Conservation (phyloP, 768 basidiomycete species). For the Coprinopsis sp. region DNA sequence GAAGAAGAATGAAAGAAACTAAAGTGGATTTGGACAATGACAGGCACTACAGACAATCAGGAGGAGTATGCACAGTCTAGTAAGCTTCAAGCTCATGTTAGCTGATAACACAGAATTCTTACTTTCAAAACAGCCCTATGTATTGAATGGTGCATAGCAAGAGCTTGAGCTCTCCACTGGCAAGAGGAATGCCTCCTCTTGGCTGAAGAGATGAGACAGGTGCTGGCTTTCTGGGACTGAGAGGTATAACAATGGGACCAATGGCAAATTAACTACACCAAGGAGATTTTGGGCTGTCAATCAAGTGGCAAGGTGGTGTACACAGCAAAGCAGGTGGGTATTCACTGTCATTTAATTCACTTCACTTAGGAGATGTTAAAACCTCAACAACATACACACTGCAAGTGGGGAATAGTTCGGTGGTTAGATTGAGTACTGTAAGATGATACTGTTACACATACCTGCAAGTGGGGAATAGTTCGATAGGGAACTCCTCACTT, state of each 20-base stretch:
- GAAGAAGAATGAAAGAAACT: slow-evolving; percentile 16
- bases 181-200: not conserved
- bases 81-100: slow-evolving; percentile 1
- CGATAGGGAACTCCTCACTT: too few relatives aligned
- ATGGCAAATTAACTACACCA: not conserved
- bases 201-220: not conserved
- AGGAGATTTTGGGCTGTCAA: too few relatives aligned
- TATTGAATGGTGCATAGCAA: slow-evolving; percentile 24
- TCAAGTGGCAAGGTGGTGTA: too few relatives aligned
- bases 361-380: too few relatives aligned
- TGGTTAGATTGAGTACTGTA: too few relatives aligned
- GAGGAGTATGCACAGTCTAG: slow-evolving; percentile 11
- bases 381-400: too few relatives aligned
- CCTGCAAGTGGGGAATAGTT: too few relatives aligned
- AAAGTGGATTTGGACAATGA: slow-evolving; percentile 22
- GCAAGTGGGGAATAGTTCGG: too few relatives aligned
- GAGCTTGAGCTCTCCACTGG: not conserved
- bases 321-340: too few relatives aligned
- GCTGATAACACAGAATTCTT: not conserved
- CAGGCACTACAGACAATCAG: slow-evolving; percentile 4
- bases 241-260: not conserved
- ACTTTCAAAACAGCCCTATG: slow-evolving; percentile 16
- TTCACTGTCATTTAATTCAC: too few relatives aligned
- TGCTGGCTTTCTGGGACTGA: not conserved
- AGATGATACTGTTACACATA: too few relatives aligned